Evolutionary conservation across 768 basidiomycete species (phyloP).

Genomic region (Naganishia vaughanmartiniae): DNA sequence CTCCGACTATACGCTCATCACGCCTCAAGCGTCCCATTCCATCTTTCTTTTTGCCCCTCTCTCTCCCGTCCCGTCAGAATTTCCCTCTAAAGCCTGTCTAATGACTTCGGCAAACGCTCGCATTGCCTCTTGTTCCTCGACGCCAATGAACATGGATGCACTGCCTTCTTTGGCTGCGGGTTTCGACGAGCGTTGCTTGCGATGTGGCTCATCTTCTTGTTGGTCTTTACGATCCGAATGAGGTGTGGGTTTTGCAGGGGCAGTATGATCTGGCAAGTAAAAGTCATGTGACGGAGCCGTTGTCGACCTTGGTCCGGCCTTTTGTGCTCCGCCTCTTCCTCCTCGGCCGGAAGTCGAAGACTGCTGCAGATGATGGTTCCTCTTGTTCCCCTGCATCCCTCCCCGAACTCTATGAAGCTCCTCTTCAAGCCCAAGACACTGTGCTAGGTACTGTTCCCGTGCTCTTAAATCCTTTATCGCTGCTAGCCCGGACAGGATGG

Average conservation of each 20-base stretch:
- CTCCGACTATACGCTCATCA: background rate
- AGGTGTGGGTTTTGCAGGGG: background rate
- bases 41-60: constrained; percentile 11
- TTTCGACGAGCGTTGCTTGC: background rate
- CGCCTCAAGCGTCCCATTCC: constrained; percentile 12
- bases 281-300: background rate
- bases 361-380: background rate
- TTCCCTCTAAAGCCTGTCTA: background rate
- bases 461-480: background rate
- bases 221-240: background rate
- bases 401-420: background rate
- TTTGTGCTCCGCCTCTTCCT: background rate
- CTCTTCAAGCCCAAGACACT: constrained; percentile 16
- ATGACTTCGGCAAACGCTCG: constrained; percentile 15
- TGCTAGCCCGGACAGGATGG: constrained; percentile 11
- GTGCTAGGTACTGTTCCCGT: constrained; percentile 5
- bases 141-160: background rate
- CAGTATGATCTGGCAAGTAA: background rate
- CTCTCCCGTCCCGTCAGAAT: background rate
- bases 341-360: too few species aligned
- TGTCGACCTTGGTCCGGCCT: background rate
- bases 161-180: too few species aligned
- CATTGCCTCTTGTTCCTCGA: constrained; percentile 7
- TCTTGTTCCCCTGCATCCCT: background rate
- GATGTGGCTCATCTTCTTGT: background rate